phyloP scores from a whole-genome alignment of 129 eudicot species.

The Scalesia atractyloides region DNA sequence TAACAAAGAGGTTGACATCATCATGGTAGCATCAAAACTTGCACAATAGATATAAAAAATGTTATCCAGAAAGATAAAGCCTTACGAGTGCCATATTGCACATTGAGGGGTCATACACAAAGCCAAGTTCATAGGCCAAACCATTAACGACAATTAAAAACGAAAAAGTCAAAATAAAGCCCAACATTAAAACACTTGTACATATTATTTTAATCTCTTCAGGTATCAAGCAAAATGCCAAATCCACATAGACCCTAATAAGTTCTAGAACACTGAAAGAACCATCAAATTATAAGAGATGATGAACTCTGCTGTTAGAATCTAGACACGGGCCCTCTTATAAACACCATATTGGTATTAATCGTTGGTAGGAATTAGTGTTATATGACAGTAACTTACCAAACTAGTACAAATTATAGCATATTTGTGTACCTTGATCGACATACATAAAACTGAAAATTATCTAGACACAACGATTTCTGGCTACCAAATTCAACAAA shows the following conservation, averaged over 20 bases:
- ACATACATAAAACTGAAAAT: neutral
- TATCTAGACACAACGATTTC: neutral
- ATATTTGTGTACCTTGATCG: neutral
- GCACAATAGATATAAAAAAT: neutral
- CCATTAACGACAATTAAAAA: neutral
- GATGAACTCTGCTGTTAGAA: neutral
- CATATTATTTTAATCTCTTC: neutral
- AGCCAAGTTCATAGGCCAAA: neutral
- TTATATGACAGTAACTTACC: neutral
- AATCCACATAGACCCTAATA: neutral
- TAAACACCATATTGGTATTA: neutral
- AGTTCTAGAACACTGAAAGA: neutral
- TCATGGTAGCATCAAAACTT: neutral
- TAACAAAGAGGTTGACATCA: neutral
- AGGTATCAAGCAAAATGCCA: neutral
- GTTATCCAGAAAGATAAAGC: neutral
- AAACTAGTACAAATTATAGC: neutral
- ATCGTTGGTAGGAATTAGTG: neutral
- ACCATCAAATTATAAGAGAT: neutral
- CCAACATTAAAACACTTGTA: neutral
- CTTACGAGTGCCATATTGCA: neutral
- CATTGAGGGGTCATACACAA: neutral
- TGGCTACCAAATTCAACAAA: neutral
- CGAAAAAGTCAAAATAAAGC: neutral
- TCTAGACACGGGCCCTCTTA: neutral